Conservation (phyloP, 257 asterid genomes). For the Nicotiana obtusifolia region DNA sequence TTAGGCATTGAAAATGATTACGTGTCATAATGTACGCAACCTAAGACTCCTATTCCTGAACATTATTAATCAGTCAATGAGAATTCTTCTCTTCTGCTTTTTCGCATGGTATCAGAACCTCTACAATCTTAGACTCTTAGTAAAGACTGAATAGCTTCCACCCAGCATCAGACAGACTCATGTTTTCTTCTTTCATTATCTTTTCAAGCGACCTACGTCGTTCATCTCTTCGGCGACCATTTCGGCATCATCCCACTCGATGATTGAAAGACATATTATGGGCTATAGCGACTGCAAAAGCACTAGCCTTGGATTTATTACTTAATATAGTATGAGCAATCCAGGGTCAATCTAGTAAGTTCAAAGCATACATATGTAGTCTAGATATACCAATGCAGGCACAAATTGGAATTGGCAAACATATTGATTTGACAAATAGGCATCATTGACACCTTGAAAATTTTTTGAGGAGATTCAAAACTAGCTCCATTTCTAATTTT, state of each 20-base stretch:
- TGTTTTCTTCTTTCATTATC: not conserved
- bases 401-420: not conserved
- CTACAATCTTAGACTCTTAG: not conserved
- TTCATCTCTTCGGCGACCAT: not conserved
- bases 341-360: not conserved
- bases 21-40: not conserved
- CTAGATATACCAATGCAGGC: not conserved
- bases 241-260: not conserved
- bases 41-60: not conserved
- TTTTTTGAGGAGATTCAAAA: not conserved
- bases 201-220: not conserved
- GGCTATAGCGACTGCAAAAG: not conserved
- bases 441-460: not conserved
- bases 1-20: not conserved
- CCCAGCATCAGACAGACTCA: not conserved
- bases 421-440: not conserved
- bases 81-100: not conserved
- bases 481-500: not conserved
- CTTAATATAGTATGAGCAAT: not conserved
- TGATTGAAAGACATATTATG: not conserved
- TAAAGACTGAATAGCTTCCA: not conserved
- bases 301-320: not conserved
- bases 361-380: not conserved
- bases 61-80: not conserved
- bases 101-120: not conserved